phyloP scores from a whole-genome alignment of 352 stramenopile species.

The Phytopythium aichiense region DNA sequence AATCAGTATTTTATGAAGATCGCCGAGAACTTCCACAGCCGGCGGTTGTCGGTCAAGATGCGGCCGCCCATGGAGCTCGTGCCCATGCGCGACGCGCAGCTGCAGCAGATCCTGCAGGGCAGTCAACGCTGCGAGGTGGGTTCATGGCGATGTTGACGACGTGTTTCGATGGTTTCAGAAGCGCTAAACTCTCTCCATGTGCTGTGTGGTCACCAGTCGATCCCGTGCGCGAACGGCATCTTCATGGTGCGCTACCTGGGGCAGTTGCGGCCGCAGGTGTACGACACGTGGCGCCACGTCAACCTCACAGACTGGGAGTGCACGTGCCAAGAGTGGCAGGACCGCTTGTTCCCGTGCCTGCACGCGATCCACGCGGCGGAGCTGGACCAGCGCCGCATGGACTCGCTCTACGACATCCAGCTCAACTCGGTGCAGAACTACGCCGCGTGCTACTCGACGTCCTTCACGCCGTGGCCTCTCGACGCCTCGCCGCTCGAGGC shows the following conservation, averaged over 20 bases:
- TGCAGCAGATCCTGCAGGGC: constrained; percentile 65
- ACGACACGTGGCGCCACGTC: constrained; percentile 76
- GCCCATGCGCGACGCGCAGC: constrained; percentile 48
- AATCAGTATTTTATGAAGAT: constrained; percentile 74
- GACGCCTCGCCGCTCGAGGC: constrained; percentile 39
- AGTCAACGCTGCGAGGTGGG: constrained; percentile 77
- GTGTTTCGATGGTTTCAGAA: constrained; percentile 3
- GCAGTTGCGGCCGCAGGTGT: constrained; percentile 41
- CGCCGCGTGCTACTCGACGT: constrained; percentile 46
- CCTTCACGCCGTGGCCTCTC: constrained; percentile 61
- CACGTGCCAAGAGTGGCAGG: constrained; percentile 79
- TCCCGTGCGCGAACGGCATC: constrained; percentile 70
- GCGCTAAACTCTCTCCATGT: background rate
- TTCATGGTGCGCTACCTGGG: constrained; percentile 78
- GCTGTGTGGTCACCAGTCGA: constrained; percentile 34
- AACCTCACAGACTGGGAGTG: constrained; percentile 74
- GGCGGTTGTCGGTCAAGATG: constrained; percentile 47
- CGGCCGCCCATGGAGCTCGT: constrained; percentile 59
- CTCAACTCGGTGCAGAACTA: constrained; percentile 70
- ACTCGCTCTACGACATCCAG: constrained; percentile 66
- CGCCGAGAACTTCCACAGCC: constrained; percentile 64
- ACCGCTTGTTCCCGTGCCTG: constrained; percentile 71
- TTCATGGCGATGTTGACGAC: constrained; percentile 8
- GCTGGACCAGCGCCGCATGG: constrained; percentile 64
- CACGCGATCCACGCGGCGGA: constrained; percentile 72